Percentiles rank a stretch among this genome's conserved stretches.
Evolutionary conservation across 495 filamentous ascomycete genomes (phyloP).

Genomic region (Xylaria cubensis): DNA sequence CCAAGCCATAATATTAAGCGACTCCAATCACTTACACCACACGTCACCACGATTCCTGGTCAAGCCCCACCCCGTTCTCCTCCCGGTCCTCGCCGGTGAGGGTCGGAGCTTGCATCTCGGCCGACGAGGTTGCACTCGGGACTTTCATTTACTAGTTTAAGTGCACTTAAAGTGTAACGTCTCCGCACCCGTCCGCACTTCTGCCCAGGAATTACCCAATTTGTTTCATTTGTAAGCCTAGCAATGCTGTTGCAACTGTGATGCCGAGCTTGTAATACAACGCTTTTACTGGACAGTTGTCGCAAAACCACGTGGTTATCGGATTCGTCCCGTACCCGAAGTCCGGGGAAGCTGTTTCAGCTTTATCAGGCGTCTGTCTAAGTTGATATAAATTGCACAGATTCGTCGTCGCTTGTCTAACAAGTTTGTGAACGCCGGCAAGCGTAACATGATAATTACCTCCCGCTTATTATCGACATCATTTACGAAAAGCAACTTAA

Average conservation of each 20-base stretch:
- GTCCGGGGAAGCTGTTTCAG: neutral
- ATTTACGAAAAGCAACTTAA: neutral
- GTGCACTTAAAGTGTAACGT: neutral
- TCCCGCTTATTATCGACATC: neutral
- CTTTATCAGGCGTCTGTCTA: neutral
- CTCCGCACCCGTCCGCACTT: constrained; percentile 11
- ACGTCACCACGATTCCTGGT: neutral
- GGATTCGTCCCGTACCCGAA: neutral
- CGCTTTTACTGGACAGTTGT: neutral
- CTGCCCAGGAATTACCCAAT: neutral
- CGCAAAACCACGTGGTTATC: neutral
- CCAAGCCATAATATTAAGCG: neutral
- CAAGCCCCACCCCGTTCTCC: neutral
- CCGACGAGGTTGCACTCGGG: constrained; percentile 9
- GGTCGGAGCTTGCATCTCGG: neutral
- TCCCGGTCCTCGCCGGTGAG: neutral
- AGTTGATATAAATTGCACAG: neutral
- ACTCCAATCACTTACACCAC: constrained; percentile 1
- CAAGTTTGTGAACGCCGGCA: neutral
- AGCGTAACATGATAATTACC: neutral
- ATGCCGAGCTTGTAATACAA: neutral
- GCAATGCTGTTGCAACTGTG: neutral
- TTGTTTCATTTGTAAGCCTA: neutral
- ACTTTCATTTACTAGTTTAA: neutral
- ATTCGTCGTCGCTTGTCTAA: neutral